These are phyloP conservation scores for Parmales sp. DNA, from an alignment of 108 stramenopile species.

Conservation along the genomic window DNA sequence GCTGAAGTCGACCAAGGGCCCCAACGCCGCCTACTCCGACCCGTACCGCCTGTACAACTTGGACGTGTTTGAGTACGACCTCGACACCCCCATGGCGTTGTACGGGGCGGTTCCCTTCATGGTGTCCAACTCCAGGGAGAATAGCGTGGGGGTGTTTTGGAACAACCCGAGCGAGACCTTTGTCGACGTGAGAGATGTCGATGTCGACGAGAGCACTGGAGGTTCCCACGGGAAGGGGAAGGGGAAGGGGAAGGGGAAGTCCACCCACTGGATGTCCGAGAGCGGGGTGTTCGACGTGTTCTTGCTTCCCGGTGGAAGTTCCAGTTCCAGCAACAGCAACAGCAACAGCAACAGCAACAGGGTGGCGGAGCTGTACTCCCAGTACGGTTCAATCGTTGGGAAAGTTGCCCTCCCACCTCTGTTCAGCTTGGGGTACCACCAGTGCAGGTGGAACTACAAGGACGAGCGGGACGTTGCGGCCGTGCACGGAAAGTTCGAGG, in stretches of 20 bases:
- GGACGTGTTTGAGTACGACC: slow-evolving; percentile 98
- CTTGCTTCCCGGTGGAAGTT: slow-evolving; percentile 61
- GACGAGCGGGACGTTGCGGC: slow-evolving; percentile 88
- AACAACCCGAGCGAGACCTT: slow-evolving; percentile 98
- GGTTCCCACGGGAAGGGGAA: no score
- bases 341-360: no score
- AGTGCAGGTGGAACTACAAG: slow-evolving; percentile 99
- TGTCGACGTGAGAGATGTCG: slow-evolving; percentile 70
- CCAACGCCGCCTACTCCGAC: slow-evolving; percentile 66
- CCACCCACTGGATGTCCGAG: slow-evolving; percentile 90
- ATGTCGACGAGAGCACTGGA: slow-evolving; percentile 7
- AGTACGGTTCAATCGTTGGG: slow-evolving; percentile 85
- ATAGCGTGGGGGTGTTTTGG: slow-evolving; percentile 81
- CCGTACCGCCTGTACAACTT: slow-evolving; percentile 98
- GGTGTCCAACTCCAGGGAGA: slow-evolving; percentile 45
- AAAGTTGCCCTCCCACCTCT: slow-evolving; percentile 76
- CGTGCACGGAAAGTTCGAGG: slow-evolving; percentile 87
- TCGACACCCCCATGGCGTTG: slow-evolving; percentile 94
- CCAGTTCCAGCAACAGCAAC: no score
- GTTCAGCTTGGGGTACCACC: slow-evolving; percentile 97
- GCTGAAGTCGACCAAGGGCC: slow-evolving; percentile 67
- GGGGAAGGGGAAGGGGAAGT: slow-evolving; percentile 24
- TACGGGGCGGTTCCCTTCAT: slow-evolving; percentile 91
- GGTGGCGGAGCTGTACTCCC: slow-evolving; percentile 59
- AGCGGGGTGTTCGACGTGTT: slow-evolving; percentile 79